Evolutionary conservation across 441 rosid species (phyloP).

Genomic region (Gossypium laxum): DNA sequence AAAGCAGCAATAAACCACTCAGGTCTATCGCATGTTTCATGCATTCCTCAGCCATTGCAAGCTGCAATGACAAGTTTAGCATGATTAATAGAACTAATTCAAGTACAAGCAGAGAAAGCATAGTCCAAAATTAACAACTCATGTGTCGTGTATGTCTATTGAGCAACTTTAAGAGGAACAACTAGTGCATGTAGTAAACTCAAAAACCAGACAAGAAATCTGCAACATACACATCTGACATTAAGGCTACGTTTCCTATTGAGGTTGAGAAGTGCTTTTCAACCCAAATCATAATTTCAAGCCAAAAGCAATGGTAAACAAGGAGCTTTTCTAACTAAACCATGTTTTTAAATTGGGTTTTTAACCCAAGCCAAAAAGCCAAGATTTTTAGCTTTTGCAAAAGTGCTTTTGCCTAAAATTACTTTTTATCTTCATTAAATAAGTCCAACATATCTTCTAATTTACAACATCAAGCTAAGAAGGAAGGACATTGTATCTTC

Average conservation of each 20-base stretch:
- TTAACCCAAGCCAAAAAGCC: no score
- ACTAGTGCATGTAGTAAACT: not conserved
- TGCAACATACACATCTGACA: not conserved
- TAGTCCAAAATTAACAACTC: not conserved
- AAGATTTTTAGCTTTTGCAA: no score
- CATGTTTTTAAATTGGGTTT: no score
- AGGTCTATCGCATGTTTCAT: constrained; percentile 41
- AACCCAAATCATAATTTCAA: no score
- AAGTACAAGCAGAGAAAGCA: not conserved
- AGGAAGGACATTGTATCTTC: no score
- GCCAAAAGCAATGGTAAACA: no score
- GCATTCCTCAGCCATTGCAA: constrained; percentile 77
- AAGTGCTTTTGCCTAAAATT: no score
- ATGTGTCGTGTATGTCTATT: not conserved
- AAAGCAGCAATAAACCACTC: constrained; percentile 80
- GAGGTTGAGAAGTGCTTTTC: no score
- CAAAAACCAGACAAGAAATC: not conserved
- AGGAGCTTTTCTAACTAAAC: no score
- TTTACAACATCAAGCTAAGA: no score
- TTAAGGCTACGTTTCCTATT: not conserved
- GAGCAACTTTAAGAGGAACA: not conserved
- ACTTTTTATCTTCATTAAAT: no score
- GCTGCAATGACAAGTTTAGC: constrained; percentile 33
- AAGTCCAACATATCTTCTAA: no score
- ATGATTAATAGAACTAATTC: not conserved